These are phyloP conservation scores for Podila epicladia DNA, from an alignment of 192 early-diverging fungal species.

Conservation along the genomic window DNA sequence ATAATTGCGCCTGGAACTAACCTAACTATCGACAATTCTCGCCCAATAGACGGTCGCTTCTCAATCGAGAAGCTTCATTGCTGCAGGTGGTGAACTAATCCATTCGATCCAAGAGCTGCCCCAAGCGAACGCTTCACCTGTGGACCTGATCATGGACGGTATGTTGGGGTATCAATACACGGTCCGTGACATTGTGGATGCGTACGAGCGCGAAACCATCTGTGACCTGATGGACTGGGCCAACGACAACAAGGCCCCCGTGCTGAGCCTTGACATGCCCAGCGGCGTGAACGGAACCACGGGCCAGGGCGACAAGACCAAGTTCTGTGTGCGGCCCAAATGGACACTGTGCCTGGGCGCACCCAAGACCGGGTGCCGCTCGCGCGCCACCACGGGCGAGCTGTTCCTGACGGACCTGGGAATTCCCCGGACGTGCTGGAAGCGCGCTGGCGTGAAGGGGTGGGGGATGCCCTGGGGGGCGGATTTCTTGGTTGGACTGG, in stretches of 20 bases:
- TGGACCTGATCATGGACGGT: conserved; percentile 81
- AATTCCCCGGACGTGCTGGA: conserved; percentile 70
- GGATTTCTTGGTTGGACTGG: conserved; percentile 64
- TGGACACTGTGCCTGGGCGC: conserved; percentile 84
- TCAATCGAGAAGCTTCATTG: conserved; percentile 47
- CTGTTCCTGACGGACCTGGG: conserved; percentile 83
- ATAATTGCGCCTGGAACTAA: neutral
- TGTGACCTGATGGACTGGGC: conserved; percentile 77
- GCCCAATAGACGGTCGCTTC: conserved; percentile 19
- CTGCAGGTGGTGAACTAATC: conserved; percentile 59
- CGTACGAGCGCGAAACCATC: conserved; percentile 53
- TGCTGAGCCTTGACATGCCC: conserved; percentile 76
- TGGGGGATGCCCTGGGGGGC: conserved; percentile 69
- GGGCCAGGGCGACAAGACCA: conserved; percentile 46
- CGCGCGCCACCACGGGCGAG: conserved; percentile 69
- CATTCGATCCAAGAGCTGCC: conserved; percentile 64
- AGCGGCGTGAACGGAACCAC: conserved; percentile 68
- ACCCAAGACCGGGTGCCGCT: conserved; percentile 70
- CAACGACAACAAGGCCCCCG: conserved; percentile 69
- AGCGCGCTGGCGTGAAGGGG: conserved; percentile 60
- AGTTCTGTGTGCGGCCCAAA: conserved; percentile 69
- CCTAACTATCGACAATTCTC: neutral
- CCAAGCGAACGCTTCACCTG: conserved; percentile 58
- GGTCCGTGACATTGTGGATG: conserved; percentile 60
- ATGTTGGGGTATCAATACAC: conserved; percentile 69